Percentiles rank a stretch among this genome's conserved stretches.
Conservation (phyloP, 345 rosid species). For the Citrus australasica region DNA sequence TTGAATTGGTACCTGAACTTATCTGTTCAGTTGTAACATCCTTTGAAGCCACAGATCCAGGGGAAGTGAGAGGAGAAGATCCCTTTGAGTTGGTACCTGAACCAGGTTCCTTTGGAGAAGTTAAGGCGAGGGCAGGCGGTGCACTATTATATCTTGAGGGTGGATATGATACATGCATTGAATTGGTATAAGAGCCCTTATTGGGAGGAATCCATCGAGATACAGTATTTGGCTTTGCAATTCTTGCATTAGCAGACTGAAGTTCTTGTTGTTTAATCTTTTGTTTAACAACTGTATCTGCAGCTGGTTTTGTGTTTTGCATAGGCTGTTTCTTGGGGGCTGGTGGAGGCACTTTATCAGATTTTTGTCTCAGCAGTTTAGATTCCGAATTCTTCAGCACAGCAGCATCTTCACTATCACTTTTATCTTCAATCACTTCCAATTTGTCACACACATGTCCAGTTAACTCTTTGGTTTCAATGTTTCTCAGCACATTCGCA, state of each 20-base stretch:
- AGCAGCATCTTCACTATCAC: conserved; percentile 32
- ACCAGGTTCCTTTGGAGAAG: conserved; percentile 51
- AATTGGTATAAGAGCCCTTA: conserved; percentile 72
- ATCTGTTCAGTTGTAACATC: conserved; percentile 18
- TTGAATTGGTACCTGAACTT: conserved; percentile 25
- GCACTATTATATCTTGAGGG: conserved; percentile 80
- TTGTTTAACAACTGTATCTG: conserved; percentile 51
- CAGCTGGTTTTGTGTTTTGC: conserved; percentile 39
- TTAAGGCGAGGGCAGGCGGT: conserved; percentile 59
- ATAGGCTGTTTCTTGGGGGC: conserved; percentile 45
- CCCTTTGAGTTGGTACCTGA: conserved; percentile 29
- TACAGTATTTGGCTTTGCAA: conserved; percentile 66
- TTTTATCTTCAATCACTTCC: conserved; percentile 42
- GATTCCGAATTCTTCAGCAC: conserved; percentile 38
- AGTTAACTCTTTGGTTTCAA: conserved; percentile 33
- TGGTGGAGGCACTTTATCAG: conserved; percentile 49
- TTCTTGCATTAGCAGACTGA: conserved; percentile 49
- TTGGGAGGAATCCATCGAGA: conserved; percentile 89
- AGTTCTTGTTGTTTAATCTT: conserved; percentile 66
- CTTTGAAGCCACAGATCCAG: conserved; percentile 31
- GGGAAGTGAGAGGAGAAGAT: conserved; percentile 23
- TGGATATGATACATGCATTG: conserved; percentile 79
- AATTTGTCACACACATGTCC: conserved; percentile 34
- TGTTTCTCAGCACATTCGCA: conserved; percentile 31
- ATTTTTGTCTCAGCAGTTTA: conserved; percentile 34